A percentile compares a stretch with the other conserved stretches of the same genome.
These are phyloP conservation scores for Prunus mongolica DNA, from an alignment of 306 rosid genomes.

Conservation along the genomic window DNA sequence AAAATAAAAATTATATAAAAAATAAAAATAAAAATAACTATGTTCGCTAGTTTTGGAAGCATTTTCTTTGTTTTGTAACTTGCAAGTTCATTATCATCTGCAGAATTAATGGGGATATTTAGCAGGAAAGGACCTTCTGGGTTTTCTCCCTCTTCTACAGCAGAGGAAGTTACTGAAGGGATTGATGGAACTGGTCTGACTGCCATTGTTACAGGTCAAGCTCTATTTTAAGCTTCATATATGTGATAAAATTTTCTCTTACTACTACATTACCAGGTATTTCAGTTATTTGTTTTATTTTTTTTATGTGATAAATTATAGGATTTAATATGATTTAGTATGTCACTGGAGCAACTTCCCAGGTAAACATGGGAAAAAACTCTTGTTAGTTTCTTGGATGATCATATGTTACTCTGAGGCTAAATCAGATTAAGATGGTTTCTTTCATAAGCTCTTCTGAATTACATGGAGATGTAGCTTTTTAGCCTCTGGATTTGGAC, in stretches of 20 bases:
- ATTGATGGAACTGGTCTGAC: slow-evolving; percentile 52
- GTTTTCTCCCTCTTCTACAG: slow-evolving; percentile 54
- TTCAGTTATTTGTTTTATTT: too few species aligned
- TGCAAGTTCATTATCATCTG: neutral
- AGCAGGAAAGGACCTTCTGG: slow-evolving; percentile 28
- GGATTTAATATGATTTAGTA: too few species aligned
- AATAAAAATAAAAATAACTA: accelerated
- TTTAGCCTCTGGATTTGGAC: too few species aligned
- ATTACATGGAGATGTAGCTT: too few species aligned
- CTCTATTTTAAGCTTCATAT: neutral
- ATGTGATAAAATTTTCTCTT: too few species aligned
- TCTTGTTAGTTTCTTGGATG: neutral
- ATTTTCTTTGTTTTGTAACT: neutral
- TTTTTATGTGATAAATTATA: neutral
- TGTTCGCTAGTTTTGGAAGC: neutral
- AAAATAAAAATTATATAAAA: accelerated
- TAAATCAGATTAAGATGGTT: too few species aligned
- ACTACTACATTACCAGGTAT: too few species aligned
- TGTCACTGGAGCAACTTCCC: too few species aligned
- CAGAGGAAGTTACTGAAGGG: slow-evolving; percentile 52
- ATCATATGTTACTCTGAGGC: neutral
- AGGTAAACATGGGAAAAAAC: too few species aligned
- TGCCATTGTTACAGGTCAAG: slow-evolving; percentile 61
- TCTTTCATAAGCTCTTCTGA: too few species aligned
- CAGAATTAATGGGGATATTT: slow-evolving; percentile 47